Conservation (phyloP, 345 rosid genomes). For the Stellera chamaejasme region DNA sequence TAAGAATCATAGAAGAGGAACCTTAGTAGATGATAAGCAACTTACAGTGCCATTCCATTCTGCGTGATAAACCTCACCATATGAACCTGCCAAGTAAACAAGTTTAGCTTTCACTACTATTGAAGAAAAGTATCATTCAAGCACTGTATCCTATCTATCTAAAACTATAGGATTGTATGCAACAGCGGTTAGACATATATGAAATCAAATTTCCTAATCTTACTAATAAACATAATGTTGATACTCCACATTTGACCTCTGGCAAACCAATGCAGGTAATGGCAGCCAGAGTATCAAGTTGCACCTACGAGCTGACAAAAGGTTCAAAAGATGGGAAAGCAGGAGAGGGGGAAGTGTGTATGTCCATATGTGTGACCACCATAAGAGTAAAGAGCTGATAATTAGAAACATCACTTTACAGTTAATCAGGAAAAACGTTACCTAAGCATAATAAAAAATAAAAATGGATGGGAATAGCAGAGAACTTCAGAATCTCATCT, state of each 20-base stretch:
- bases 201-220: too few species aligned
- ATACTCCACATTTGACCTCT: too few species aligned
- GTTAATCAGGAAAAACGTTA: not conserved
- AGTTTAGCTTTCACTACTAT: constrained; percentile 1
- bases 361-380: not conserved
- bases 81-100: constrained; percentile 61
- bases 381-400: too few species aligned
- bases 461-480: not conserved
- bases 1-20: constrained; percentile 3
- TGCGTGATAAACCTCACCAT: constrained; percentile 85
- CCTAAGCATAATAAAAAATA: not conserved
- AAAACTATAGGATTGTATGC: not conserved
- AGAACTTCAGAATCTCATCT: constrained; percentile 6
- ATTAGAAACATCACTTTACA: not conserved
- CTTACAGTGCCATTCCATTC: constrained; percentile 98
- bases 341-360: not conserved
- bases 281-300: not conserved
- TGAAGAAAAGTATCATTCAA: constrained; percentile 5
- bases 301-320: not conserved
- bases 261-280: too few species aligned
- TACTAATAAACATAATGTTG: too few species aligned
- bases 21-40: constrained; percentile 12
- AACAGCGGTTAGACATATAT: not conserved
- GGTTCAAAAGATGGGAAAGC: not conserved
- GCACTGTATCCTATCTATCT: not conserved